Evolutionary conservation across 805 yeast species (phyloP).

Genomic region (Starmerella etchellsii): DNA sequence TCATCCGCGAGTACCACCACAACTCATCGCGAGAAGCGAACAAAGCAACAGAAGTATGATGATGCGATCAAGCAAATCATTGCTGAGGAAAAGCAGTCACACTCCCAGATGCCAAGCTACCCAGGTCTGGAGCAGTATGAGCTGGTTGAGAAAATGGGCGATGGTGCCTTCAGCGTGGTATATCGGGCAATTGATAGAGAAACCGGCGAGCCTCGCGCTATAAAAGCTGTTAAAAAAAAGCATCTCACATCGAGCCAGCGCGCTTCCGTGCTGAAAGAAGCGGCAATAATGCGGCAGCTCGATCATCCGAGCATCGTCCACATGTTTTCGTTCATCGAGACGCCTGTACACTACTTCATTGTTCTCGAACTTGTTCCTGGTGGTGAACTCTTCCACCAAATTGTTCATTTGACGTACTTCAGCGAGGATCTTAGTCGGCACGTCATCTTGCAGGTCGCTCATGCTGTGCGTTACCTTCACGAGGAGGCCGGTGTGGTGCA

Average conservation of each 20-base stretch:
- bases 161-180: constrained; percentile 83
- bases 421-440: constrained; percentile 61
- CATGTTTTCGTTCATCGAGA: constrained; percentile 42
- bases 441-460: constrained; percentile 57
- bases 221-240: constrained; percentile 58
- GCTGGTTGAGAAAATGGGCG: constrained; percentile 34
- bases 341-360: constrained; percentile 42
- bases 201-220: constrained; percentile 44
- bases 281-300: constrained; percentile 55
- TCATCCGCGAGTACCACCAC: background rate
- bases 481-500: constrained; percentile 62
- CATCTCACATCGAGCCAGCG: constrained; percentile 31
- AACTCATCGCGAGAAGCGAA: too few relatives aligned
- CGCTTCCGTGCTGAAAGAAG: constrained; percentile 47
- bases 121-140: constrained; percentile 30
- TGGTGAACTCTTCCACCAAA: constrained; percentile 71
- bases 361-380: constrained; percentile 59
- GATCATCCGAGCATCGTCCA: constrained; percentile 49
- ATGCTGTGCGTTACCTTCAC: constrained; percentile 58
- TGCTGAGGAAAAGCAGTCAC: constrained; percentile 29
- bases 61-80: constrained; percentile 30
- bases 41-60: constrained; percentile 24
- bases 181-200: constrained; percentile 49
- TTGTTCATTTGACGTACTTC: constrained; percentile 64
- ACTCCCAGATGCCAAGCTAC: constrained; percentile 27